These are phyloP conservation scores for Clathrospora elynae DNA, from an alignment of 2,329 filamentous ascomycete genomes.

Conservation along the genomic window DNA sequence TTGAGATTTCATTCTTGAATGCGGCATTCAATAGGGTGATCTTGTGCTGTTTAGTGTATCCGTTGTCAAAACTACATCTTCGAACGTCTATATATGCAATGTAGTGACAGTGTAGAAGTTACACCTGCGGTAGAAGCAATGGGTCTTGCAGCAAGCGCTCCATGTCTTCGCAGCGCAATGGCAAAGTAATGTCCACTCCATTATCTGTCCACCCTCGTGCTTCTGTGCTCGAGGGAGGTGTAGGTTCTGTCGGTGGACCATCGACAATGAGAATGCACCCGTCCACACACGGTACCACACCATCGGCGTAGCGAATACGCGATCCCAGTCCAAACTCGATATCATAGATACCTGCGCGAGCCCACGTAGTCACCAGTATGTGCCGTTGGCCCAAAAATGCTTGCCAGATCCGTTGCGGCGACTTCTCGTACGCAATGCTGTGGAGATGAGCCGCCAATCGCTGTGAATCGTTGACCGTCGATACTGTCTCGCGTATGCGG, in stretches of 20 bases:
- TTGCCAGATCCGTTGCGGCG: constrained; percentile 15
- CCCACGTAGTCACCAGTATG: constrained; percentile 16
- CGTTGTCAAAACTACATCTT: too few relatives aligned
- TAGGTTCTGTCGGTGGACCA: neutral
- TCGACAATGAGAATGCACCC: constrained; percentile 12
- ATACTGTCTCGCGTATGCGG: neutral
- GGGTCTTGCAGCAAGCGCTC: constrained; percentile 6
- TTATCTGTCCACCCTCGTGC: constrained; percentile 1
- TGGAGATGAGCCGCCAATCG: constrained; percentile 10
- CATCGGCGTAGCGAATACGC: constrained; percentile 13
- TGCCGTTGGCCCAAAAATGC: constrained; percentile 13
- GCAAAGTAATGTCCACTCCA: constrained; percentile 6
- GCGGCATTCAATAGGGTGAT: too few relatives aligned
- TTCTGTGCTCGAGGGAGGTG: neutral
- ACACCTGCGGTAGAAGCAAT: constrained; percentile 5
- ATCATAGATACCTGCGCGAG: constrained; percentile 13
- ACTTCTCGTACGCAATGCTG: constrained; percentile 16
- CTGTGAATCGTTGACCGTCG: constrained; percentile 8
- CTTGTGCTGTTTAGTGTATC: too few relatives aligned
- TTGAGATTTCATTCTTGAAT: too few relatives aligned
- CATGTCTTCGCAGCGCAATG: constrained; percentile 6
- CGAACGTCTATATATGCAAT: too few relatives aligned
- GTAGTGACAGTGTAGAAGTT: neutral
- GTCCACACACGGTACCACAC: constrained; percentile 10
- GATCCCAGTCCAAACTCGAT: constrained; percentile 13